phyloP scores from a whole-genome alignment of 495 filamentous ascomycete species.

The Daldinia loculata region DNA sequence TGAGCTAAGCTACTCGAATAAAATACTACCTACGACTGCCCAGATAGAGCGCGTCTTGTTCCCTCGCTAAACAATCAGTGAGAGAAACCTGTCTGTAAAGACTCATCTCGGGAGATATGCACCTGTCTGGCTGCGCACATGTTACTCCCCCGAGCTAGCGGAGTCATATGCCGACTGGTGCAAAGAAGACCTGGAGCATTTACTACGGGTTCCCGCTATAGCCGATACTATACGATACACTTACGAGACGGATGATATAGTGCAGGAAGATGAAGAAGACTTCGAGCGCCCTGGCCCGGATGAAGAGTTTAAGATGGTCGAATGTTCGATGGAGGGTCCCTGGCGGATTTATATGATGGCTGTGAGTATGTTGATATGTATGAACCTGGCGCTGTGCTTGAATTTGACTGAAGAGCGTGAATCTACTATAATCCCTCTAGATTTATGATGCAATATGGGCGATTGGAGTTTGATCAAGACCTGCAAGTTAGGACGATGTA shows the following conservation, averaged over 20 bases:
- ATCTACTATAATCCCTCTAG: background rate
- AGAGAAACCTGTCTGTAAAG: background rate
- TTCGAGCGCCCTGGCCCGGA: background rate
- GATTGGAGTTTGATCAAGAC: too few relatives aligned
- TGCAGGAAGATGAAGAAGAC: background rate
- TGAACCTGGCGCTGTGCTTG: background rate
- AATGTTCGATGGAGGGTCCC: background rate
- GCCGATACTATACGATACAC: background rate
- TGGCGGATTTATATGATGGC: background rate
- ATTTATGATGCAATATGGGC: too few relatives aligned
- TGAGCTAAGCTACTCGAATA: background rate
- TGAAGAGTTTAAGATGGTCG: constrained; percentile 1
- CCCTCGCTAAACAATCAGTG: background rate
- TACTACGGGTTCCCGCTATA: background rate
- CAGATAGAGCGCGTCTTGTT: background rate
- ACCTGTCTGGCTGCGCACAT: background rate
- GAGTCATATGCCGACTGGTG: background rate
- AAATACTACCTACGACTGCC: background rate
- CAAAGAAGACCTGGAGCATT: background rate
- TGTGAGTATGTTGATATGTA: background rate
- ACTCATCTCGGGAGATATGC: background rate
- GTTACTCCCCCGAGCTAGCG: background rate
- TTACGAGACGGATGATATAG: background rate
- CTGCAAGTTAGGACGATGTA: too few relatives aligned
- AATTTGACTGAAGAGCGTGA: background rate